A percentile compares a stretch with the other conserved stretches of the same genome.
phyloP scores from a whole-genome alignment of 768 basidiomycete species.

The Chalciporus pseudorubinellus region DNA sequence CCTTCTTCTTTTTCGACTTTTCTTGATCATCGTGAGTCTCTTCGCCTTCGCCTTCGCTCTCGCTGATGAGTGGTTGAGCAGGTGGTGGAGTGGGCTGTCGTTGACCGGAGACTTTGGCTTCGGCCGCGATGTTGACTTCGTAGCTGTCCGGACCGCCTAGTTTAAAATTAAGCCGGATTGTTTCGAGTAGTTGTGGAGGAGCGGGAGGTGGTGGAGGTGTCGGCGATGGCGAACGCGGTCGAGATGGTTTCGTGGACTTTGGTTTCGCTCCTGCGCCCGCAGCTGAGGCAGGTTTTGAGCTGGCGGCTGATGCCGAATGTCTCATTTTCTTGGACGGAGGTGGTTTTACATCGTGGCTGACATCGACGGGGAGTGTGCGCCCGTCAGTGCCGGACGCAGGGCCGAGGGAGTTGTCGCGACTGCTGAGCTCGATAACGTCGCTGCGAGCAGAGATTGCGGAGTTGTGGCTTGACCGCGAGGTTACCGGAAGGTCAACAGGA shows the following conservation, averaged over 20 bases:
- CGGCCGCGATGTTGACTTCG: conserved; percentile 60
- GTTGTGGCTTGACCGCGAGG: conserved; percentile 17
- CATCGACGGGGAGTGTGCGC: conserved; percentile 15
- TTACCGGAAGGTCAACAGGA: conserved; percentile 3
- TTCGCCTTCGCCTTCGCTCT: conserved; percentile 56
- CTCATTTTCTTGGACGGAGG: conserved; percentile 31
- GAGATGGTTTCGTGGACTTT: conserved; percentile 46
- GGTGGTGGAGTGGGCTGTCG: conserved; percentile 54
- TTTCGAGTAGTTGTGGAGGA: conserved; percentile 52
- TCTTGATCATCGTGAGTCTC: conserved; percentile 36
- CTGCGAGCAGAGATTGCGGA: conserved; percentile 16
- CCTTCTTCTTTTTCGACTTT: conserved; percentile 40
- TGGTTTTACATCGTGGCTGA: conserved; percentile 22
- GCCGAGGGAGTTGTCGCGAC: conserved; percentile 30
- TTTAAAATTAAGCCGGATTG: conserved; percentile 64
- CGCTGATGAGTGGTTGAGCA: conserved; percentile 50
- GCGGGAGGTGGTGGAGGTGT: conserved; percentile 51
- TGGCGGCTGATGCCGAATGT: conserved; percentile 23
- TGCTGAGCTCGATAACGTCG: conserved; percentile 30
- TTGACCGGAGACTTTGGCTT: conserved; percentile 66
- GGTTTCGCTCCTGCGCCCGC: conserved; percentile 44
- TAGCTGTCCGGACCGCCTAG: conserved; percentile 76
- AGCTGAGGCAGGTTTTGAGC: conserved; percentile 29
- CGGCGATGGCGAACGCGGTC: conserved; percentile 53
- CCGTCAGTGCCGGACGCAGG: conserved; percentile 12